phyloP scores from a whole-genome alignment of 2,329 filamentous ascomycete species.

The Clarireedia paspali region DNA sequence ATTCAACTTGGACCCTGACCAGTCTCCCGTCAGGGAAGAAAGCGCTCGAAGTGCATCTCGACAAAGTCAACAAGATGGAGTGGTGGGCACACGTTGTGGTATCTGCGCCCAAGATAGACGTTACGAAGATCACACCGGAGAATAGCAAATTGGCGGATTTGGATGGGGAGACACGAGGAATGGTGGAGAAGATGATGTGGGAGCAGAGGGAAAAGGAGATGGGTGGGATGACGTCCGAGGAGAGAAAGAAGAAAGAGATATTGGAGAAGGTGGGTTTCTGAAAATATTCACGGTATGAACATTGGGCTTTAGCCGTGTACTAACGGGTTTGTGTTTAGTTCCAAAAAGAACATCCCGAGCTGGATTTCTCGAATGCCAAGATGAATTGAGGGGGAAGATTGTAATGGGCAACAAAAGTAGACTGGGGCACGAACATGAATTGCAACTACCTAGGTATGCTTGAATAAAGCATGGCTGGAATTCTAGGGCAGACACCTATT shows the following conservation, averaged over 20 bases:
- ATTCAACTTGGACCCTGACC: conserved; percentile 90
- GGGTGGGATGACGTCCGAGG: conserved; percentile 82
- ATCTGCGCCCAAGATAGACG: conserved; percentile 82
- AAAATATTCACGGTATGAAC: not conserved
- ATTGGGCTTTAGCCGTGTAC: not conserved
- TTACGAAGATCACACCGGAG: conserved; percentile 89
- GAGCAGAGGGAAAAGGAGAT: conserved; percentile 98
- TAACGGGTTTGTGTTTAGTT: conserved; percentile 41
- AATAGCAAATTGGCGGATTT: conserved; percentile 86
- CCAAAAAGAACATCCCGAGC: conserved; percentile 58
- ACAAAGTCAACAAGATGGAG: conserved; percentile 95
- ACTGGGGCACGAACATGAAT: not conserved
- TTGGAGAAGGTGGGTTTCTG: conserved; percentile 54
- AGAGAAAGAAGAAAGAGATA: conserved; percentile 91
- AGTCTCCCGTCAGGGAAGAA: conserved; percentile 53
- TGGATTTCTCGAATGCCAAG: conserved; percentile 67
- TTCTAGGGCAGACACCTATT: not conserved
- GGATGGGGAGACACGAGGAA: conserved; percentile 86
- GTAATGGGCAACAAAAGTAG: not conserved
- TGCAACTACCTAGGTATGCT: not conserved
- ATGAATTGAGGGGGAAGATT: conserved; percentile 37
- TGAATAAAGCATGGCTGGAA: no score
- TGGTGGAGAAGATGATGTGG: conserved; percentile 99
- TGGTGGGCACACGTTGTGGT: conserved; percentile 97
- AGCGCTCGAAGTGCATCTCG: conserved; percentile 79